These are phyloP conservation scores for Forsythia viridissima DNA, from an alignment of 257 asterid species.

Conservation along the genomic window DNA sequence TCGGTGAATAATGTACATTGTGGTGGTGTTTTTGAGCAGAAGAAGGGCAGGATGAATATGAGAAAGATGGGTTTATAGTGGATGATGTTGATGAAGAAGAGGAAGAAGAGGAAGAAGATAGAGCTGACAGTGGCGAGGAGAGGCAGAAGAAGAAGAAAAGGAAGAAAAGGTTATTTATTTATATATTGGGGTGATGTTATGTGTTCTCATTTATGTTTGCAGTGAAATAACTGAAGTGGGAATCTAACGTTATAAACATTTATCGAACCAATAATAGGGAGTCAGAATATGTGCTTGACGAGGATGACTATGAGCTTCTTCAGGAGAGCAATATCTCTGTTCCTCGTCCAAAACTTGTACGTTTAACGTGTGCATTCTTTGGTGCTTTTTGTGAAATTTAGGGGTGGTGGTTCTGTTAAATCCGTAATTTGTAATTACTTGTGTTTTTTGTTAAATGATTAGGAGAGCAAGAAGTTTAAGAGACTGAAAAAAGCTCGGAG, in stretches of 20 bases:
- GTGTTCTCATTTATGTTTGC: slow-evolving; percentile 2
- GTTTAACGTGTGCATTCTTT: slow-evolving; percentile 2
- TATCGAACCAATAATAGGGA: slow-evolving; percentile 44
- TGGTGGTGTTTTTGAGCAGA: slow-evolving; percentile 38
- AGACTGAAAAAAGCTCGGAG: slow-evolving; percentile 83
- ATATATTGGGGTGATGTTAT: not conserved
- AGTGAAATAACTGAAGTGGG: not conserved
- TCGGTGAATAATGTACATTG: not conserved
- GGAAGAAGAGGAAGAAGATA: slow-evolving; percentile 72
- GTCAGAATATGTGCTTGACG: slow-evolving; percentile 76
- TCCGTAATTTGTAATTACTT: not conserved
- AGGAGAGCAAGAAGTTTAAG: slow-evolving; percentile 86
- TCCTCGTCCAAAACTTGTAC: slow-evolving; percentile 69
- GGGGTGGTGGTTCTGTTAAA: not conserved
- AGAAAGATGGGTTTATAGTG: slow-evolving; percentile 94
- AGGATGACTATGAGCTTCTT: slow-evolving; percentile 90
- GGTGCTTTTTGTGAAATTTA: not conserved
- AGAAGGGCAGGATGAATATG: slow-evolving; percentile 91
- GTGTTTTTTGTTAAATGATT: slow-evolving; percentile 11
- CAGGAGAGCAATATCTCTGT: slow-evolving; percentile 90
- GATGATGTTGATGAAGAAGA: slow-evolving; percentile 77
- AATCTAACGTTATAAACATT: slow-evolving; percentile 2
- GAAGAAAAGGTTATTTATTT: slow-evolving; percentile 68
- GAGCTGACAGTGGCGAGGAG: slow-evolving; percentile 73
- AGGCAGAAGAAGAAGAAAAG: slow-evolving; percentile 84